Conservation (phyloP, 306 rosid species). For the Quillaja saponaria region DNA sequence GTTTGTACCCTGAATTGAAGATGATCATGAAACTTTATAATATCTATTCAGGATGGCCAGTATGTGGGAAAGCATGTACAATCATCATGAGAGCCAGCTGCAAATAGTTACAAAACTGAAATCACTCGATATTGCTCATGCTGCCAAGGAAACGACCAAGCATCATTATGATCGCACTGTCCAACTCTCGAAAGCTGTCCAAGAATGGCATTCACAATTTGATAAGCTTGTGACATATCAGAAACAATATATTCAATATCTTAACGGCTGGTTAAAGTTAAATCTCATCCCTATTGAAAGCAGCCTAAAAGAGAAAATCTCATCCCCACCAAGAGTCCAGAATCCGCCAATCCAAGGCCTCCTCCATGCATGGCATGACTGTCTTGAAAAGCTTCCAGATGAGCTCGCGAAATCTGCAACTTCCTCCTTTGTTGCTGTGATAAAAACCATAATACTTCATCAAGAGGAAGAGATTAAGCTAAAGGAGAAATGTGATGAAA, state of each 20-base stretch:
- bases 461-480: conserved; percentile 90
- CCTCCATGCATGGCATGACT: conserved; percentile 68
- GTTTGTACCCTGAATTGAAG: conserved; percentile 4
- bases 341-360: conserved; percentile 75
- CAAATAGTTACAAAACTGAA: conserved; percentile 56
- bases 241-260: conserved; percentile 74
- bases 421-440: conserved; percentile 71
- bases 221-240: conserved; percentile 74
- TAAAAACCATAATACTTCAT: conserved; percentile 60
- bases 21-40: conserved; percentile 21
- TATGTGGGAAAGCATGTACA: conserved; percentile 77
- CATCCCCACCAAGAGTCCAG: conserved; percentile 62
- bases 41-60: conserved; percentile 61
- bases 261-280: conserved; percentile 68
- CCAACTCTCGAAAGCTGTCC: conserved; percentile 60
- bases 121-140: conserved; percentile 55
- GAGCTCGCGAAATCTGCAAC: conserved; percentile 77
- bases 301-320: conserved; percentile 77
- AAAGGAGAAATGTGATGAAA: conserved; percentile 73
- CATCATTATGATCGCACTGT: conserved; percentile 65
- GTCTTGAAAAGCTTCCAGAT: conserved; percentile 81
- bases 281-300: conserved; percentile 83
- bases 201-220: conserved; percentile 63
- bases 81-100: conserved; percentile 60
- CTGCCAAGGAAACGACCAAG: conserved; percentile 69